Base-by-base conservation (phyloP, 257 asterid species). In the Gentiana macrophylla region DNA sequence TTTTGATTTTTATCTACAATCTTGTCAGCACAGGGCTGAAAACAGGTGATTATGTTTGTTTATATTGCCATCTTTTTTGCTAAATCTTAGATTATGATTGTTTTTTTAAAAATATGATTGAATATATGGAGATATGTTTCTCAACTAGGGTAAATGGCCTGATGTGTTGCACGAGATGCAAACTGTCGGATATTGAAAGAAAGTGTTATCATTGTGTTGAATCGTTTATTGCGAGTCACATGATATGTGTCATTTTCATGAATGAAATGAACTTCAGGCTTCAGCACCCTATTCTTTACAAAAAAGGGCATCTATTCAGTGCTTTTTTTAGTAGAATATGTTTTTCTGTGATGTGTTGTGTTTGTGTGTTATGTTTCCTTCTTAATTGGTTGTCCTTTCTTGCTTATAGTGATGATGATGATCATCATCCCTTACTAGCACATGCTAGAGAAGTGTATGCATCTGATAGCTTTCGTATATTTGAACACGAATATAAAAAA, bases 401-500 rank as follows among this genome's bases (percentile, higher is more conserved):
- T 24, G 24, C 57, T 61, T 35, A 24, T 5, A 5, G 38, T 32
- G 12, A 43, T 35, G 37, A 45, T 59, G 52, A 7, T 33, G 57
- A 45, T 66, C 56, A 52, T 15, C 50, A 45, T 0, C 60, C 71
- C 32, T 53, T 66, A 12, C 12, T 59, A 11, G 43, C 35, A 3
- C 61, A 66, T 54, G 62, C 71, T 32, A 47, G 35, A 49, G n/a
- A 59, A 12, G 50, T 52, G 7, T 60, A 66, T 41, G 55, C 66
- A 6, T 32, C 13, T 2, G 46, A 48, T 6, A 59, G 57, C 41
- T 66, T 66, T 32, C 11, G n/a, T 11, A 37, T 60, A 34, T 66
- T 66, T 38, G n/a, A 55, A 43, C 66, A 66, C 1, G 66, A 59
- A 53, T 60, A 66, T 15, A 56, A 49, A 37, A 66, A 53, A 15